These are phyloP conservation scores for Dentipellis sp. DNA, from an alignment of 768 basidiomycete species.

Conservation along the genomic window DNA sequence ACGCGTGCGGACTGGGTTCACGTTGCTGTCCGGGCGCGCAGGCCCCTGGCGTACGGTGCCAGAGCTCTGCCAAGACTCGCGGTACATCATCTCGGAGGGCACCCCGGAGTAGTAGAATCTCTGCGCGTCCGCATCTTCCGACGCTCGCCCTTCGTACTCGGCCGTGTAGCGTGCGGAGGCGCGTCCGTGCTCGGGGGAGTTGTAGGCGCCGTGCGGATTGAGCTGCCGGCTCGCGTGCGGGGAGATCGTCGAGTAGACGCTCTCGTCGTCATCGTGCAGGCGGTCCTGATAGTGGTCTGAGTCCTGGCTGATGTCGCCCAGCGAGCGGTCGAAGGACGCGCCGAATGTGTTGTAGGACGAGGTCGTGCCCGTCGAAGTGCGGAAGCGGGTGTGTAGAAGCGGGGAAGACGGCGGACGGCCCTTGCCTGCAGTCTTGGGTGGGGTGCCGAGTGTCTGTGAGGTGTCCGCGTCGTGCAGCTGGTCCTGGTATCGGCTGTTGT, in stretches of 20 bases:
- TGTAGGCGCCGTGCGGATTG: not conserved
- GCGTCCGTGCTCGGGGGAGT: not conserved
- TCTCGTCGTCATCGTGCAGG: conserved; percentile 27
- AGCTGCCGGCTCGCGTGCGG: conserved; percentile 25
- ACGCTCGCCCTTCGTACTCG: not conserved
- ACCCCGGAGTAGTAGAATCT: not conserved
- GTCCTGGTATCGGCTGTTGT: not conserved
- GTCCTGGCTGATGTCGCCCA: conserved; percentile 8
- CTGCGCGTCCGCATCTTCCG: not conserved
- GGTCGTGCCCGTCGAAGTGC: conserved; percentile 29
- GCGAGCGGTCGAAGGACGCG: conserved; percentile 6
- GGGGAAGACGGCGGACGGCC: conserved; percentile 31
- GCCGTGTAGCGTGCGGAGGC: not conserved
- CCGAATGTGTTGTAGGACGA: conserved; percentile 19
- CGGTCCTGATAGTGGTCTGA: not conserved
- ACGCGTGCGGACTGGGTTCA: not conserved
- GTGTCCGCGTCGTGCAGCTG: not conserved
- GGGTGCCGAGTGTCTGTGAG: not conserved
- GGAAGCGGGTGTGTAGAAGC: conserved; percentile 39
- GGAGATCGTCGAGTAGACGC: conserved; percentile 31
- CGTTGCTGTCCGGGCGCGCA: not conserved
- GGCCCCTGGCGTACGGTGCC: not conserved
- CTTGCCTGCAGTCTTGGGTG: not conserved
- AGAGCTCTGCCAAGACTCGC: not conserved
- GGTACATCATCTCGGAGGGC: not conserved